Conservation (phyloP, 75 land plant species). For the Selaginella tamariscina region DNA sequence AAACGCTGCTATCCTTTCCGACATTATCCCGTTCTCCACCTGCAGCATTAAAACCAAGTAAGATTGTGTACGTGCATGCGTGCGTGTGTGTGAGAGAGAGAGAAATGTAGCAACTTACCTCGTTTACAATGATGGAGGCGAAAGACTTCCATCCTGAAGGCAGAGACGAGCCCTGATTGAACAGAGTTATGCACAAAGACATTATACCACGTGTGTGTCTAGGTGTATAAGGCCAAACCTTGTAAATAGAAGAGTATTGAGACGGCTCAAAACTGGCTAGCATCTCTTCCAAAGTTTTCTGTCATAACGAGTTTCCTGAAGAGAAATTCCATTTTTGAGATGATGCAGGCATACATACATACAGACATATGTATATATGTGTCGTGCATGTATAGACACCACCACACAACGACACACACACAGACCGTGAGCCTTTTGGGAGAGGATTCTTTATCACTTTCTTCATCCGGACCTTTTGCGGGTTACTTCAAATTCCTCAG, state of each 20-base stretch:
- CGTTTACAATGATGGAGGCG: constrained; percentile 43
- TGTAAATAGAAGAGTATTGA: neutral
- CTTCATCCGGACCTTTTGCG: constrained; percentile 2
- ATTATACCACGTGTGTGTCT: too few species aligned
- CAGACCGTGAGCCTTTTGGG: too few species aligned
- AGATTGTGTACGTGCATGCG: neutral
- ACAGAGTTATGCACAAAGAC: neutral
- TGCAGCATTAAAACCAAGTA: constrained; percentile 16
- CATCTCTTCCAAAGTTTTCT: neutral
- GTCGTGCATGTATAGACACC: too few species aligned
- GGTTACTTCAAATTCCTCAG: constrained; percentile 1
- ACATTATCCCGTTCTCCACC: constrained; percentile 61
- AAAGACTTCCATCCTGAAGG: constrained; percentile 59
- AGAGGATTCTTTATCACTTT: too few species aligned
- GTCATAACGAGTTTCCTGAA: neutral
- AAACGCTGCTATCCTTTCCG: constrained; percentile 88
- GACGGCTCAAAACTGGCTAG: neutral
- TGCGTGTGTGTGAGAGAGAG: neutral
- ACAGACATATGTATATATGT: too few species aligned
- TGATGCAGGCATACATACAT: too few species aligned
- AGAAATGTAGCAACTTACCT: constrained; percentile 33
- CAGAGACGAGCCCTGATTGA: constrained; percentile 42
- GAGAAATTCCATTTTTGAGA: constrained; percentile 12
- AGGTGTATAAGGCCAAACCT: neutral
- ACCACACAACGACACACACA: too few species aligned